A percentile compares a stretch with the other conserved stretches of the same genome.
phyloP scores from a whole-genome alignment of 2,329 filamentous ascomycete species.

The Penicillium brevicompactum region DNA sequence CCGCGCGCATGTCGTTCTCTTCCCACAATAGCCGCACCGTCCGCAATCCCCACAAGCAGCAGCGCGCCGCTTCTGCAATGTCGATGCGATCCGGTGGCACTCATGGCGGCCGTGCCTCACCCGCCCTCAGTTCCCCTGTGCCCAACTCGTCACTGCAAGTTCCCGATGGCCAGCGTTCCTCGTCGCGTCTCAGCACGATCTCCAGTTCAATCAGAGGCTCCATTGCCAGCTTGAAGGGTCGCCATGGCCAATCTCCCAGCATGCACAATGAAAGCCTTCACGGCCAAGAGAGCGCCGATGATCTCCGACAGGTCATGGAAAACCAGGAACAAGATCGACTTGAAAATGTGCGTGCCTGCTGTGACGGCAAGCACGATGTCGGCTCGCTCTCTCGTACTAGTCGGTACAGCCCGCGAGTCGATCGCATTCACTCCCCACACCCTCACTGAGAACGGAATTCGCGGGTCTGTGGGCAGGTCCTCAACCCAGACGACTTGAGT shows the following conservation, averaged over 20 bases:
- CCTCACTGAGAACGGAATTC: constrained; percentile 19
- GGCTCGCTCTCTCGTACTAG: constrained; percentile 45
- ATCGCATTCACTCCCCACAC: constrained; percentile 42
- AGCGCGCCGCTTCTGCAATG: constrained; percentile 40
- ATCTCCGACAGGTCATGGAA: constrained; percentile 78
- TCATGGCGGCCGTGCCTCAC: constrained; percentile 36
- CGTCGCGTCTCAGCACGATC: constrained; percentile 51
- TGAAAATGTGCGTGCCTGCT: constrained; percentile 96
- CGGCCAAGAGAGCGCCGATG: constrained; percentile 75
- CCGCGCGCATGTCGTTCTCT: constrained; percentile 66
- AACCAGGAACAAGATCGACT: constrained; percentile 67
- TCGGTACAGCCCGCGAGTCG: constrained; percentile 42
- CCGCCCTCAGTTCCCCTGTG: constrained; percentile 36
- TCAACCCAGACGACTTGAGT: constrained; percentile 25
- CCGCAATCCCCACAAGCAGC: constrained; percentile 63
- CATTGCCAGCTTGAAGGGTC: constrained; percentile 51
- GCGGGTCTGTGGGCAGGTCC: constrained; percentile 28
- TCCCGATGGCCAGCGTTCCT: constrained; percentile 44
- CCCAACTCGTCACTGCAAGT: constrained; percentile 37
- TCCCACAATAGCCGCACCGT: constrained; percentile 78
- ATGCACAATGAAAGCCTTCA: constrained; percentile 43
- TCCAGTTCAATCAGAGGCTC: constrained; percentile 53
- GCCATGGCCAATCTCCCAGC: constrained; percentile 39
- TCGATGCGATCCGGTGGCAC: constrained; percentile 41
- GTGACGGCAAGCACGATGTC: constrained; percentile 85